These are phyloP conservation scores for Lichtheimia ornata DNA, from an alignment of 371 early-diverging fungal species.

Conservation along the genomic window DNA sequence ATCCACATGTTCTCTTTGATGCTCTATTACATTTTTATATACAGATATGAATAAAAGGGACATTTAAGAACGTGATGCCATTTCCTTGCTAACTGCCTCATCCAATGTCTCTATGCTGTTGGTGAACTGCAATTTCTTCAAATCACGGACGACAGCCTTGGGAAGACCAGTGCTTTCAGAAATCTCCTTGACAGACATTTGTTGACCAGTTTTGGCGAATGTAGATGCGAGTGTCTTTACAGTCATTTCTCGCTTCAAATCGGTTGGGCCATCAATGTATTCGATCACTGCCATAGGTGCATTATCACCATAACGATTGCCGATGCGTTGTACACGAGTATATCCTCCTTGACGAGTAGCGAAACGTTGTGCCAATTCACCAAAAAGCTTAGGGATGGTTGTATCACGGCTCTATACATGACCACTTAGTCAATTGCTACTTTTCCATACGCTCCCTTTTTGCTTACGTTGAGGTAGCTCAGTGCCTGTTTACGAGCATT, in stretches of 20 bases:
- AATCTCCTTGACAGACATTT: slow-evolving; percentile 31
- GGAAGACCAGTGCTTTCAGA: slow-evolving; percentile 28
- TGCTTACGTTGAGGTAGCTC: slow-evolving; percentile 59
- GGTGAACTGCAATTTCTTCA: slow-evolving; percentile 45
- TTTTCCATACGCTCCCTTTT: not conserved
- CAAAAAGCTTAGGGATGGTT: slow-evolving; percentile 84
- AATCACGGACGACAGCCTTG: slow-evolving; percentile 36
- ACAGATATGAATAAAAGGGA: not conserved
- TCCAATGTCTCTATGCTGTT: slow-evolving; percentile 25
- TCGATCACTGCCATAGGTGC: slow-evolving; percentile 94
- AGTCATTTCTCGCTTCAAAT: slow-evolving; percentile 55
- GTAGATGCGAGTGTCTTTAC: slow-evolving; percentile 49
- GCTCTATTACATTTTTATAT: no score
- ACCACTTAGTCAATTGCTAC: not conserved
- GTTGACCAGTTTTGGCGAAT: slow-evolving; percentile 18
- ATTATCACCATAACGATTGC: slow-evolving; percentile 82
- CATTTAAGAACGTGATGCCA: slow-evolving; percentile 7
- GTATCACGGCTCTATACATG: slow-evolving; percentile 57
- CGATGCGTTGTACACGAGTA: slow-evolving; percentile 84
- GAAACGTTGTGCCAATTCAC: slow-evolving; percentile 85
- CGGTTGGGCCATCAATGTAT: slow-evolving; percentile 67
- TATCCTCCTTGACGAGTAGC: slow-evolving; percentile 84
- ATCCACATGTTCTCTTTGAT: no score
- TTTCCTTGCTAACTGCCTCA: slow-evolving; percentile 8
- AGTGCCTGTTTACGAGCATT: slow-evolving; percentile 68